Base-by-base conservation (phyloP, 2,329 filamentous ascomycete species). In the Talaromyces sp. region DNA sequence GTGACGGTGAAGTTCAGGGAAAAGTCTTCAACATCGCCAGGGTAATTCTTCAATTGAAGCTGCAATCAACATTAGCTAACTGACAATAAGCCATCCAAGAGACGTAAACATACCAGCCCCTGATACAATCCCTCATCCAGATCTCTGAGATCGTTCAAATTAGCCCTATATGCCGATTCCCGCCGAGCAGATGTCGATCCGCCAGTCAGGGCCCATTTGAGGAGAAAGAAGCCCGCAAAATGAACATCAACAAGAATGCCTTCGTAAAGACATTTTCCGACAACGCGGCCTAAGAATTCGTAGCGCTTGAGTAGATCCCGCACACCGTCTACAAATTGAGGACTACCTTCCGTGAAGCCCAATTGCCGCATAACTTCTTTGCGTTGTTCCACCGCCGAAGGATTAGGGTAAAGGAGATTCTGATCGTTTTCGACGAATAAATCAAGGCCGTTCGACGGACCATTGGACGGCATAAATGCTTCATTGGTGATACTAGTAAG, bases 211-310 rank as follows among this genome's bases (percentile, higher is more conserved):
- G 93, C 88, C 95, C 95, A 99, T 75, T 98, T 97, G 66, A 97
- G 86, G 7, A 99, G 85, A 79, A 99, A 99, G 81, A 99, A 99
- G 0, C 91, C 89, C 0, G 94, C 93, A 81, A 99, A 99, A 60
- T 88, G 88, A 66, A 97, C 89, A 76, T 99, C 93, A 56, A 98
- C 89, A 3, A 99, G 84, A 52, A 99, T 98, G 0, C 93, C 93
- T 79, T 99, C 95, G 74, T 99, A 99, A 73, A 99, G 83, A 78
- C 95, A 99, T 76, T 99, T 99, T 11, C 95, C 95, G 31, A 99
- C 89, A 33, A 99, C 87, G 3, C 95, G 90, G 1, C 95, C 95
- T 0, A 98, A 82, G 70, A 99, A 99, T 73, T 98, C 93, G 73
- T 92, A 98, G 14, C 89, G 87, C 67, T 86, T 86, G 5, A 95